Evolutionary conservation across 306 rosid species (phyloP).

Genomic region (Vigna nakashimae): DNA sequence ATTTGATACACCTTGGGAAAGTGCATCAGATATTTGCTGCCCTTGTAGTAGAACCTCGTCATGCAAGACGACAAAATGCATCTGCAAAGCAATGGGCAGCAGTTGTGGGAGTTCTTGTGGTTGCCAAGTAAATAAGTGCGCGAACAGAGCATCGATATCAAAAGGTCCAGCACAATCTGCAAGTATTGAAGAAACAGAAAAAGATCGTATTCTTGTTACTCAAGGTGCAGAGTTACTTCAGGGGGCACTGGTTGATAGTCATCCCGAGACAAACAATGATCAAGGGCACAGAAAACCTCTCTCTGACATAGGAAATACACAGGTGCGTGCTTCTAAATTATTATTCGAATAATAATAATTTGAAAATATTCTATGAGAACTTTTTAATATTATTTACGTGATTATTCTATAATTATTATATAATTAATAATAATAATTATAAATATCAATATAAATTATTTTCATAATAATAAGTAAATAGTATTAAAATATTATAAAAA

Average conservation of each 20-base stretch:
- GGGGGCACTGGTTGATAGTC: conserved; percentile 67
- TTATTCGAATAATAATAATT: too few species aligned
- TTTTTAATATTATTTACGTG: too few species aligned
- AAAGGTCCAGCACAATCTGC: conserved; percentile 37
- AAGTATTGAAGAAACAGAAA: conserved; percentile 49
- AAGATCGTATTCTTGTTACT: conserved; percentile 60
- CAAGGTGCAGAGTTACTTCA: conserved; percentile 86
- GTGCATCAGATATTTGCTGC: conserved; percentile 60
- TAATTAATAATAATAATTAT: too few species aligned
- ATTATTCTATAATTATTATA: too few species aligned
- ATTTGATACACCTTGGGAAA: conserved; percentile 27
- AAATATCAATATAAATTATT: accelerated
- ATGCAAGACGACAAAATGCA: conserved; percentile 81
- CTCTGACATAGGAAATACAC: conserved; percentile 80
- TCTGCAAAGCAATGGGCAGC: conserved; percentile 61
- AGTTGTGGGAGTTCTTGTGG: conserved; percentile 69
- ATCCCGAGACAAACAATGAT: conserved; percentile 52
- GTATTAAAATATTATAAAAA: too few species aligned
- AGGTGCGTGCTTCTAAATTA: conserved; percentile 56
- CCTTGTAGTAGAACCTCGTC: conserved; percentile 69
- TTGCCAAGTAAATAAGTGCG: conserved; percentile 65
- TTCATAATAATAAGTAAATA: too few species aligned
- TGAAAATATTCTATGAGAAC: too few species aligned
- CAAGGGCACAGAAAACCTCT: conserved; percentile 66
- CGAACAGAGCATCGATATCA: conserved; percentile 54